Conservation (phyloP, 2,329 filamentous ascomycete species). For the Colletotrichum abscissum region DNA sequence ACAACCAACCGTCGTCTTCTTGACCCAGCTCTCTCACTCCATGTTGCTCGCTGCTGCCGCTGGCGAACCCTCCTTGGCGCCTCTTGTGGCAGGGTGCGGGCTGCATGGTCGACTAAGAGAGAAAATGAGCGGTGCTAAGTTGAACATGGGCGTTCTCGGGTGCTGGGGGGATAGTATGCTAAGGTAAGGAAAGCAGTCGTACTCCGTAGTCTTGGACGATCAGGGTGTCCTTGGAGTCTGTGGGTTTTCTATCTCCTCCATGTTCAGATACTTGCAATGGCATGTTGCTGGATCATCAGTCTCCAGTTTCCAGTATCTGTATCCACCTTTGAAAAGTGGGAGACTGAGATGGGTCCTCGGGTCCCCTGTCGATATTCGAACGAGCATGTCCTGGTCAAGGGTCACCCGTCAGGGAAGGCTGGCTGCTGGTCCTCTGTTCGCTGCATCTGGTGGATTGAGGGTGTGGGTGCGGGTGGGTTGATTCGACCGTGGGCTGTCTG, state of each 20-base stretch:
- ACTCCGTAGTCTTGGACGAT: constrained; percentile 14
- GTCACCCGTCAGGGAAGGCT: constrained; percentile 33
- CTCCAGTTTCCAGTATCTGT: background rate
- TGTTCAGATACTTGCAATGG: background rate
- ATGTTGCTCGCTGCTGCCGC: constrained; percentile 21
- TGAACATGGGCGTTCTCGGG: background rate
- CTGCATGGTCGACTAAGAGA: constrained; percentile 12
- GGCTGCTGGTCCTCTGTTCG: constrained; percentile 25
- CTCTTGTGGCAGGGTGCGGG: background rate
- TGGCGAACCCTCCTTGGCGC: constrained; percentile 25
- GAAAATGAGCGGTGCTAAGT: background rate
- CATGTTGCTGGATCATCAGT: background rate
- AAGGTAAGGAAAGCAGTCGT: background rate
- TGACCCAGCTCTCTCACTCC: background rate
- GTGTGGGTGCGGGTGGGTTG: constrained; percentile 18
- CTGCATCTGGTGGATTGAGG: constrained; percentile 23
- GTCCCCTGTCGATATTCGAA: background rate
- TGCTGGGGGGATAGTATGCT: constrained; percentile 12
- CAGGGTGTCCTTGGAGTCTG: constrained; percentile 10
- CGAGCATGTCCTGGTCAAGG: constrained; percentile 21
- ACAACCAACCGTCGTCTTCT: background rate
- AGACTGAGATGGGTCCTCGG: background rate
- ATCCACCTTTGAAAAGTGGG: background rate
- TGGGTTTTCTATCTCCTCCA: background rate
- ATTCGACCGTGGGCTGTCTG: background rate